Percentiles rank a stretch among this genome's conserved stretches.
Evolutionary conservation across 2,329 filamentous ascomycete species (phyloP).

Genomic region (Teratosphaeria nubilosa): DNA sequence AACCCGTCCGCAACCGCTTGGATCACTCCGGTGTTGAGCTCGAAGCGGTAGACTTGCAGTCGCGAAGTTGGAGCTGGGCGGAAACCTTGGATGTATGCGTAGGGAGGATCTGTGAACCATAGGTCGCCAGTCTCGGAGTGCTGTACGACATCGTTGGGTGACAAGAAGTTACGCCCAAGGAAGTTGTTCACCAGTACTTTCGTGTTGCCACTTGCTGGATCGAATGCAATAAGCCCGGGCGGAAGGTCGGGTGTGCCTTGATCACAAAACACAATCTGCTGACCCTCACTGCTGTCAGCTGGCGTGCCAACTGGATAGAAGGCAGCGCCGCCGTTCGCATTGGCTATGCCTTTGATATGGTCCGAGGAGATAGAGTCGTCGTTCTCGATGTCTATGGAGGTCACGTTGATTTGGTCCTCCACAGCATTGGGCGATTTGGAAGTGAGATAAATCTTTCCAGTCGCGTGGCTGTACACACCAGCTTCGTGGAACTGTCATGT

Average conservation of each 20-base stretch:
- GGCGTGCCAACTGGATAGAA: slow-evolving; percentile 22
- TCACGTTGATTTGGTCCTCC: slow-evolving; percentile 26
- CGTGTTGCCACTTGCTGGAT: slow-evolving; percentile 17
- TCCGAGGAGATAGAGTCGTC: slow-evolving; percentile 17
- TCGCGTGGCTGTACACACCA: slow-evolving; percentile 25
- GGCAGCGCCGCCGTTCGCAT: slow-evolving; percentile 22
- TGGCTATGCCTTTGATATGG: slow-evolving; percentile 17
- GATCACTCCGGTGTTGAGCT: slow-evolving; percentile 42
- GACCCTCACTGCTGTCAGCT: slow-evolving; percentile 20
- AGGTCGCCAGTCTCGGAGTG: slow-evolving; percentile 46
- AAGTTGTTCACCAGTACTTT: slow-evolving; percentile 46
- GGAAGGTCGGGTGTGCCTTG: slow-evolving; percentile 20
- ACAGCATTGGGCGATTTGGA: slow-evolving; percentile 28
- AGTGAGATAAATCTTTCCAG: slow-evolving; percentile 34
- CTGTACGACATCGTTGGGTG: slow-evolving; percentile 47
- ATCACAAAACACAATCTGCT: slow-evolving; percentile 26
- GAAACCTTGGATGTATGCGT: slow-evolving; percentile 28
- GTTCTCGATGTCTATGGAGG: slow-evolving; percentile 21
- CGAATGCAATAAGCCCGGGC: slow-evolving; percentile 19
- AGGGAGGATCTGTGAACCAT: slow-evolving; percentile 49
- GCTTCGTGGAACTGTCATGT: slow-evolving; percentile 29
- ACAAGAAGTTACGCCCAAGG: slow-evolving; percentile 52
- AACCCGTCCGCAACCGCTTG: slow-evolving; percentile 50
- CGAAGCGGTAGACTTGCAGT: slow-evolving; percentile 50
- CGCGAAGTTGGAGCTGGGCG: slow-evolving; percentile 42